Evolutionary conservation across 139 green algal species (phyloP).

Genomic region (Medakamo hakoo): DNA sequence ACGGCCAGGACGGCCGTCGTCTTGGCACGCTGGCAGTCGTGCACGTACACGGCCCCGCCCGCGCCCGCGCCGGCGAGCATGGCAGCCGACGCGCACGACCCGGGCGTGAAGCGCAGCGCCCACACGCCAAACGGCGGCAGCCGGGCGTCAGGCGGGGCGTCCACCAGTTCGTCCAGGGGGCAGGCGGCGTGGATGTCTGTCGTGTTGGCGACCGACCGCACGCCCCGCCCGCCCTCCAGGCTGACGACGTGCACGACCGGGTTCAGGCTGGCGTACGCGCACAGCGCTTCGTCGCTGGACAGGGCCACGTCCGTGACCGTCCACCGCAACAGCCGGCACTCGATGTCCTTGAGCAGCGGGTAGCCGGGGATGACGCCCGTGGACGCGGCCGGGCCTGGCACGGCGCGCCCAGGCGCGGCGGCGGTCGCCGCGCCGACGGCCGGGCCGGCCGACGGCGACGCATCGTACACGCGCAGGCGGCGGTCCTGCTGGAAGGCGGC

Average conservation of each 20-base stretch:
- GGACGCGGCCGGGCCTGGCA: too few relatives aligned
- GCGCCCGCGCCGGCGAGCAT: conserved; percentile 24
- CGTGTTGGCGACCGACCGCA: conserved; percentile 26
- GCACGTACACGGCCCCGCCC: conserved; percentile 51
- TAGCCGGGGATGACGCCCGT: conserved; percentile 28
- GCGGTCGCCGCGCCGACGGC: too few relatives aligned
- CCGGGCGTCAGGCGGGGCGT: not conserved
- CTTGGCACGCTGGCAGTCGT: conserved; percentile 28
- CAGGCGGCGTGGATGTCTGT: conserved; percentile 52
- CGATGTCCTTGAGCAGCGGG: conserved; percentile 57
- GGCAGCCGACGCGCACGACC: not conserved
- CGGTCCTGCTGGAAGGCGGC: conserved; percentile 43
- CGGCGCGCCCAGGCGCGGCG: too few relatives aligned
- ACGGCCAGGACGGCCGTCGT: conserved; percentile 11
- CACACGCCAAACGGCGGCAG: conserved; percentile 35
- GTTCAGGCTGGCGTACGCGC: conserved; percentile 66
- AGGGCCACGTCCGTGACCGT: conserved; percentile 47
- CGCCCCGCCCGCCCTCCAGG: conserved; percentile 18
- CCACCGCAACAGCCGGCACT: conserved; percentile 43
- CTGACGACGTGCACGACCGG: conserved; percentile 49
- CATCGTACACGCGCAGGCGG: conserved; percentile 58
- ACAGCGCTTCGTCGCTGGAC: conserved; percentile 47
- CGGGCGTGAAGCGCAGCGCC: conserved; percentile 30
- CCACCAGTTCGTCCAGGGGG: not conserved
- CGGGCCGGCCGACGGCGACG: conserved; percentile 1